A percentile compares a stretch with the other conserved stretches of the same genome.
Evolutionary conservation across 2,329 filamentous ascomycete species (phyloP).

Genomic region (Ceratocystis papillata): DNA sequence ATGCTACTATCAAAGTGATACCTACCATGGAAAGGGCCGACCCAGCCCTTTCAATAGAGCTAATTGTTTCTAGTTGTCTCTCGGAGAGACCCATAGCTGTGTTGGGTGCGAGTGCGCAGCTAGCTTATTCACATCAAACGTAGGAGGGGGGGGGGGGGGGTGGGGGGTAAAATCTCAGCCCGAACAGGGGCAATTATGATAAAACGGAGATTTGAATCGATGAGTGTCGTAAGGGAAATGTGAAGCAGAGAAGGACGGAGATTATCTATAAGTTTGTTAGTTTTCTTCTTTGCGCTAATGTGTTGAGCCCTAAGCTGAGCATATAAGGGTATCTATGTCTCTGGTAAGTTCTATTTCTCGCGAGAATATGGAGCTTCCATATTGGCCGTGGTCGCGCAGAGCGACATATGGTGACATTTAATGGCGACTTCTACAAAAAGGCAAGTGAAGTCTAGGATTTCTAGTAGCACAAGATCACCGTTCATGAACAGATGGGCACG

Average conservation of each 20-base stretch:
- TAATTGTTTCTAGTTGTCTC: slow-evolving; percentile 35
- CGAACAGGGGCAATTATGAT: too few species aligned
- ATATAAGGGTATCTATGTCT: background rate
- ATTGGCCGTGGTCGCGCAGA: background rate
- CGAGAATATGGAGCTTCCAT: background rate
- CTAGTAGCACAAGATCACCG: background rate
- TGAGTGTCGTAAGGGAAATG: background rate
- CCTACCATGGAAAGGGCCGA: slow-evolving; percentile 44
- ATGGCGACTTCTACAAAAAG: background rate
- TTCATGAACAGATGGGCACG: background rate
- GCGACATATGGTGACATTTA: background rate
- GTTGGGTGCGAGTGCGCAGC: too few species aligned
- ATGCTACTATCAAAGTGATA: slow-evolving; percentile 42
- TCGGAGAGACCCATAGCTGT: slow-evolving; percentile 29
- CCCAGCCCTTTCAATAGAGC: slow-evolving; percentile 43
- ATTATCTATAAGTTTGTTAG: background rate
- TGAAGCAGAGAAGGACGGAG: background rate
- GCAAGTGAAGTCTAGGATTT: background rate
- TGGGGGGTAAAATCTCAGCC: background rate
- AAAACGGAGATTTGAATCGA: background rate
- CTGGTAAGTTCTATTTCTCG: background rate
- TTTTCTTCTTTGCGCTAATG: background rate
- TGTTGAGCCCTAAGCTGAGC: background rate
- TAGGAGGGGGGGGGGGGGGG: background rate
- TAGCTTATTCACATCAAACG: background rate